Evolutionary conservation across 1,139 yeast species (phyloP).

Genomic region (Protomyces arabidopsidicola): DNA sequence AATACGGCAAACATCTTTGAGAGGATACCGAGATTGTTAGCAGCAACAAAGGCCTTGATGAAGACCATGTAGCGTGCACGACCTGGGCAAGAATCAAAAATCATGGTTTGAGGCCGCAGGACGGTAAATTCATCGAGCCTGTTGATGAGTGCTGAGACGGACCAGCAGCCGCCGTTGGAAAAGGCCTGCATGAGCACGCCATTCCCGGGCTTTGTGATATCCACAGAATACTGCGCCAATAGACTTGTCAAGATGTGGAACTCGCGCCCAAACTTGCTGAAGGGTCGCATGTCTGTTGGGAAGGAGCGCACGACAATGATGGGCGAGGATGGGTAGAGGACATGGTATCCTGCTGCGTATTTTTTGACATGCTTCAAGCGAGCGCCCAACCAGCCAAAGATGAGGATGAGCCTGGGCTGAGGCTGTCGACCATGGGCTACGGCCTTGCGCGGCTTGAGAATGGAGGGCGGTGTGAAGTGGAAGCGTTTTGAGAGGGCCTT

Average conservation of each 20-base stretch:
- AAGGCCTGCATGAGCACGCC: constrained; percentile 21
- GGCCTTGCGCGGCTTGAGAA: constrained; percentile 2
- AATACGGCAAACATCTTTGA: constrained; percentile 4
- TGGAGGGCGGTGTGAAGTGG: constrained; percentile 20
- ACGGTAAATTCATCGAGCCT: constrained; percentile 5
- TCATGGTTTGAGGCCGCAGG: constrained; percentile 15
- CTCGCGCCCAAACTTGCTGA: constrained; percentile 20
- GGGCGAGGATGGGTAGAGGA: constrained; percentile 24
- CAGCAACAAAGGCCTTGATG: constrained; percentile 18
- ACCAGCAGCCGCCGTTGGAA: constrained; percentile 25
- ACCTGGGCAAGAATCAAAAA: constrained; percentile 24
- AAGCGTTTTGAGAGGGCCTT: constrained; percentile 20
- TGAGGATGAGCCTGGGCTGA: constrained; percentile 13
- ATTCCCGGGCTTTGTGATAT: constrained; percentile 15
- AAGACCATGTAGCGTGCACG: constrained; percentile 18
- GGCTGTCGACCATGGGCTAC: background rate
- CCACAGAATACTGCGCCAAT: constrained; percentile 10
- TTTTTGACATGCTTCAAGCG: constrained; percentile 20
- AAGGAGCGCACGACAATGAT: constrained; percentile 23
- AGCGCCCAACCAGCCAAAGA: constrained; percentile 27
- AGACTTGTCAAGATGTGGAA: constrained; percentile 12
- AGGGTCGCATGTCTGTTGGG: constrained; percentile 18
- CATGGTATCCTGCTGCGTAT: constrained; percentile 21
- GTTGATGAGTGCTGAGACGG: constrained; percentile 18
- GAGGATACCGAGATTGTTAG: constrained; percentile 13